Conservation (phyloP, 257 asterid genomes). For the Solanum chilense region DNA sequence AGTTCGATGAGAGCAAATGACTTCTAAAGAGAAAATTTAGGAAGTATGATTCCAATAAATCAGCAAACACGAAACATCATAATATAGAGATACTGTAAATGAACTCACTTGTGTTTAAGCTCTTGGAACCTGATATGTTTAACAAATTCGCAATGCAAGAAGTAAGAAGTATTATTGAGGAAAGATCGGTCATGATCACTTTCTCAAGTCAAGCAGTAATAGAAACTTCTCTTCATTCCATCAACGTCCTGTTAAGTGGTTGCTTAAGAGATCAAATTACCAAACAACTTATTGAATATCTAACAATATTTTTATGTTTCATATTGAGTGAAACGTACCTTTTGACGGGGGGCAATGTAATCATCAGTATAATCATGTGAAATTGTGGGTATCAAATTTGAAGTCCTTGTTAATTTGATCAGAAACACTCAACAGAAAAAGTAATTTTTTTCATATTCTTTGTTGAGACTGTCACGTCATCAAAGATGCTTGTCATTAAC, state of each 20-base stretch:
- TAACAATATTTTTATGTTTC: neutral
- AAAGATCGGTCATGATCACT: too few species aligned
- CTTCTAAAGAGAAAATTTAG: too few species aligned
- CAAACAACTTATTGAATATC: neutral
- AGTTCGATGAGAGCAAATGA: too few species aligned
- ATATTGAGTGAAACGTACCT: neutral
- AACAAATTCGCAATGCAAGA: too few species aligned
- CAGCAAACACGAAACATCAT: too few species aligned
- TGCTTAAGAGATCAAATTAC: neutral
- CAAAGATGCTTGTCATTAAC: neutral
- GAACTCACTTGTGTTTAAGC: too few species aligned
- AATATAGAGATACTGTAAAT: too few species aligned
- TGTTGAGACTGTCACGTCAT: neutral
- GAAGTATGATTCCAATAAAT: too few species aligned
- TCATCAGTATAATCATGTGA: neutral
- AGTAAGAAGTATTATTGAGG: too few species aligned
- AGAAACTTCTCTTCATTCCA: neutral
- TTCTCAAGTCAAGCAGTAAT: neutral
- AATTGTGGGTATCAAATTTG: neutral
- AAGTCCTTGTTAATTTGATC: neutral
- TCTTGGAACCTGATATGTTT: too few species aligned
- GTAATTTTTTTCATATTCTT: neutral
- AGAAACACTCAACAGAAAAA: neutral
- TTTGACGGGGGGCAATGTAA: neutral
- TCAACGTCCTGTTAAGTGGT: neutral